Evolutionary conservation across 495 filamentous ascomycete genomes (phyloP).

Genomic region (Podospora comata): DNA sequence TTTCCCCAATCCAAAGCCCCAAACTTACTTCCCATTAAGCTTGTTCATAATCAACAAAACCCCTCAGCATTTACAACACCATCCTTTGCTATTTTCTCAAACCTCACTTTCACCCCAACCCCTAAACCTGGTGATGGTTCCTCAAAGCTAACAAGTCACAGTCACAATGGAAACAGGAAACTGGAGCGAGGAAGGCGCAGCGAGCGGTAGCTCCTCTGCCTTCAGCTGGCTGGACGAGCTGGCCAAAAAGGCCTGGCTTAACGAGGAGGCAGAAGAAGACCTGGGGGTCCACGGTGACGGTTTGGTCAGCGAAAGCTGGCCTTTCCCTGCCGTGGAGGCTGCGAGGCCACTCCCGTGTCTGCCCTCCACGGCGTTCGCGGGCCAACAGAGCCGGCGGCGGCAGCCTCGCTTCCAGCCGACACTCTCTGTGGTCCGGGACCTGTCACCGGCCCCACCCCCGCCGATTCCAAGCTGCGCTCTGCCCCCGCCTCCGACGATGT

Average conservation of each 20-base stretch:
- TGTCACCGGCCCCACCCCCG: not conserved
- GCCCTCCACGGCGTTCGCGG: not conserved
- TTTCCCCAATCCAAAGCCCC: not conserved
- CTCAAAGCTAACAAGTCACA: not conserved
- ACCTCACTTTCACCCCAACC: not conserved
- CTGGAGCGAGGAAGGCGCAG: not conserved
- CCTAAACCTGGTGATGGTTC: not conserved
- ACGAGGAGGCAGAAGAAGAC: not conserved
- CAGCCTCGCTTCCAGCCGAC: not conserved
- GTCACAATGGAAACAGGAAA: not conserved
- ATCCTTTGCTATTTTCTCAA: not conserved
- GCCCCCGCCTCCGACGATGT: not conserved
- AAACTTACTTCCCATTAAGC: not conserved
- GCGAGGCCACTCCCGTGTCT: not conserved
- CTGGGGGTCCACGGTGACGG: not conserved
- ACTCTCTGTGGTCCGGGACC: not conserved
- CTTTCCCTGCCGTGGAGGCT: not conserved
- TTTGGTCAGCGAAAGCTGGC: not conserved
- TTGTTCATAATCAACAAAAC: not conserved
- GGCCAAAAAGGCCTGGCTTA: not conserved
- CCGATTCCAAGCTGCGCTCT: not conserved
- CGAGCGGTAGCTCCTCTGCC: not conserved
- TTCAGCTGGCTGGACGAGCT: not conserved
- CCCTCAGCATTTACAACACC: not conserved
- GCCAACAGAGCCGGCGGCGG: not conserved